phyloP scores from a whole-genome alignment of 345 rosid genomes.

The Eucalyptus erythrocorys region DNA sequence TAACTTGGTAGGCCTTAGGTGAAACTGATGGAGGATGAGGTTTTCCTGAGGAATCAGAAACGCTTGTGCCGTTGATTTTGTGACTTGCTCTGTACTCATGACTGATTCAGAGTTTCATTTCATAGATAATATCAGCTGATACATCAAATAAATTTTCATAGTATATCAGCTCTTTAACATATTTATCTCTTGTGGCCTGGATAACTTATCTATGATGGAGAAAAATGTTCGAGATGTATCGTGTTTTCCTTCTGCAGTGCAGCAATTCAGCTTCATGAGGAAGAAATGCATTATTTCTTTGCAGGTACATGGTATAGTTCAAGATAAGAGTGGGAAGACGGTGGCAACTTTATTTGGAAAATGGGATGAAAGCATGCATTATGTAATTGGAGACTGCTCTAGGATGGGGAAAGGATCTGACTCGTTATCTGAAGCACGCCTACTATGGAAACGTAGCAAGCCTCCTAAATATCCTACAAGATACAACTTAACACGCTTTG shows the following conservation, averaged over 20 bases:
- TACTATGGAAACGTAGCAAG: constrained; percentile 77
- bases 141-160: not conserved
- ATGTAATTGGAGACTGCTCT: constrained; percentile 58
- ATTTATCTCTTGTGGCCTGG: not conserved
- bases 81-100: not conserved
- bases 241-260: not conserved
- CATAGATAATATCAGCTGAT: not conserved
- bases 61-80: not conserved
- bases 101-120: not conserved
- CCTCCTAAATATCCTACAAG: constrained; percentile 74
- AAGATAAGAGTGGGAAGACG: constrained; percentile 61
- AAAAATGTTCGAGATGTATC: not conserved
- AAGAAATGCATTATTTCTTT: not conserved
- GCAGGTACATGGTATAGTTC: constrained; percentile 94
- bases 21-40: not conserved
- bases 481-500: constrained; percentile 83
- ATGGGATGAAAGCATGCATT: constrained; percentile 98
- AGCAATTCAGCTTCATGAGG: not conserved
- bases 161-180: not conserved
- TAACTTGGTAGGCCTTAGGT: not conserved
- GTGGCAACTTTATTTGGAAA: constrained; percentile 86
- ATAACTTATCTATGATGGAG: not conserved
- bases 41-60: not conserved
- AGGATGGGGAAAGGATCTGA: constrained; percentile 59
- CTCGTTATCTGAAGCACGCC: constrained; percentile 38